Base-by-base conservation (phyloP, 179 eudicot genomes). In the Beta corolliflora region DNA sequence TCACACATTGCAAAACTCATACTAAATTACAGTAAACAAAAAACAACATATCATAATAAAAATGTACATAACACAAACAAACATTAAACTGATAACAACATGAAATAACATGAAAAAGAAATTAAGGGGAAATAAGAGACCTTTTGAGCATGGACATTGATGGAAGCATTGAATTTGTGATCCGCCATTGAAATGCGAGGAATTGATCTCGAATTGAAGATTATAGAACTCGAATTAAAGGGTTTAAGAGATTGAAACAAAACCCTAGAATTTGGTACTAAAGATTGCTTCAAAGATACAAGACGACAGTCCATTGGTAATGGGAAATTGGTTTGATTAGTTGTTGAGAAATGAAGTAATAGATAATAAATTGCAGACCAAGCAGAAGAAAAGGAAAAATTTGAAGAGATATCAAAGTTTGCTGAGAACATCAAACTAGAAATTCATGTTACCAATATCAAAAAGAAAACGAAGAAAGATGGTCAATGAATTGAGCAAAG, bases 181-280 rank as follows among this genome's bases (percentile, higher is more conserved):
- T 76, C 54, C 41, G 75, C 67, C 80, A 81, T 84, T 0, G 68
- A 81, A 74, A 84, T 36, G 48, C 58, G 23, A 68, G 44, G 23
- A 78, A 72, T 10, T 31, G 81, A 77, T 53, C 21, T 25, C 29
- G 13, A 44, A 61, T 79, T 10, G 83, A 68, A 25, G 29, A 25
- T 25, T 25, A 25, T 25, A 25, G 29, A 25, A 31, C 48, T 77
- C 18, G 16, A 81, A 72, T 81, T 81, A n/a, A 44, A 64, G 79
- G 68, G 73, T 54, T 80, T 76, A 9, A 64, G 50, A 25, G 69
- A 36, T 56, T 77, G 73, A 18, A 44, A 45, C 16, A 81, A 84
- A 84, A 84, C 84, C 87, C 87, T 81, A 81, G 76, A 61, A 60
- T 45, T 58, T 9, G 50, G 14, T 29, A 66, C 13, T 58, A 65